These are phyloP conservation scores for Kockiozyma suomiensis DNA, from an alignment of 805 yeast species.

Conservation along the genomic window DNA sequence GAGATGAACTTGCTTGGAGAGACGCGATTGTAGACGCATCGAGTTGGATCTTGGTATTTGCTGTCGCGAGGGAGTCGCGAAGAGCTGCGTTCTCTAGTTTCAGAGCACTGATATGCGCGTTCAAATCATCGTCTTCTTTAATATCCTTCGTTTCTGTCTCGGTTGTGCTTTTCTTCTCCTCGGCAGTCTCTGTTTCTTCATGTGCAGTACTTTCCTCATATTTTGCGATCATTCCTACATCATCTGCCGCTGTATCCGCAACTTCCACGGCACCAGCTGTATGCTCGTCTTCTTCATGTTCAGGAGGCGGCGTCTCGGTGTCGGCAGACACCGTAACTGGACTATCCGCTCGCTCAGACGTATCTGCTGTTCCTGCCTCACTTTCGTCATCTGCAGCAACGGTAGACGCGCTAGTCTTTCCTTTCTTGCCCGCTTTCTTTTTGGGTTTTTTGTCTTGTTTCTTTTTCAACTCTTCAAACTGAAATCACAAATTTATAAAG, in stretches of 20 bases:
- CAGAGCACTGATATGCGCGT: constrained; percentile 10
- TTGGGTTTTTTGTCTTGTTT: constrained; percentile 53
- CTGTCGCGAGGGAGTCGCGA: constrained; percentile 28
- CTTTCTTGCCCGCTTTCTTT: constrained; percentile 23
- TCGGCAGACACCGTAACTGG: constrained; percentile 17
- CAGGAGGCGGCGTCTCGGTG: constrained; percentile 37
- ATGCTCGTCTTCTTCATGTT: constrained; percentile 39
- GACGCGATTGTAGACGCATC: constrained; percentile 23
- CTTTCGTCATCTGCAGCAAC: constrained; percentile 3
- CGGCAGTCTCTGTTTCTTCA: constrained; percentile 42
- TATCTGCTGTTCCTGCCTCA: constrained; percentile 8
- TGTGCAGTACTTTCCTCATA: constrained; percentile 40
- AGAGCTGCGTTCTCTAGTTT: constrained; percentile 24
- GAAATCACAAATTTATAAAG: background rate
- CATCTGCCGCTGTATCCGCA: constrained; percentile 2
- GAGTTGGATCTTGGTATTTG: constrained; percentile 28
- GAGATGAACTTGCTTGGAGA: background rate
- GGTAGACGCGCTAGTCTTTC: background rate
- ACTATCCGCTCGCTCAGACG: constrained; percentile 19
- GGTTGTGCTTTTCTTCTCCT: constrained; percentile 8
- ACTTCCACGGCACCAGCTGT: constrained; percentile 49
- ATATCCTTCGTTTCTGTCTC: background rate
- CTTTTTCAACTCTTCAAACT: constrained; percentile 67
- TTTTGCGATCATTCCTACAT: constrained; percentile 1
- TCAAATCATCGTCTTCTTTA: background rate